Conservation (phyloP, 2,329 filamentous ascomycete genomes). For the Nemania bipapillata region DNA sequence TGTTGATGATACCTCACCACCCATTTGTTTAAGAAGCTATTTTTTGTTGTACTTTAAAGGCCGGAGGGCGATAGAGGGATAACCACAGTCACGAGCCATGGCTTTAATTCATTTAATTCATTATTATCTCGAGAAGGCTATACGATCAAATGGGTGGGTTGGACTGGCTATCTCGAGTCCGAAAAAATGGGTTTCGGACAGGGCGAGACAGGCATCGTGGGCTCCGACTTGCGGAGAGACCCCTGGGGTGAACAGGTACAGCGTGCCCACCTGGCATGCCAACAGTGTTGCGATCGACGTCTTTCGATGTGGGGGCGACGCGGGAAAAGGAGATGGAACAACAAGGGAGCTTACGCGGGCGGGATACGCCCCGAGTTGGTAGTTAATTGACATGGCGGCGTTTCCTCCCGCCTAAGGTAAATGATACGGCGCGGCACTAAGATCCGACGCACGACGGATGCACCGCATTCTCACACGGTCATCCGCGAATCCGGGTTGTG, state of each 20-base stretch:
- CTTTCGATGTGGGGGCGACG: background rate
- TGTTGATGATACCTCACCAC: constrained; percentile 26
- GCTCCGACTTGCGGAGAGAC: constrained; percentile 24
- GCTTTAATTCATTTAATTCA: constrained; percentile 23
- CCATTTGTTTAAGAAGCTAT: constrained; percentile 5
- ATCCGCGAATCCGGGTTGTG: background rate
- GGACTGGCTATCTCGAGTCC: background rate
- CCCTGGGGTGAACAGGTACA: constrained; percentile 2
- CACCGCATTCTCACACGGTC: background rate
- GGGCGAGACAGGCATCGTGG: background rate
- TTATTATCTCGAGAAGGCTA: background rate
- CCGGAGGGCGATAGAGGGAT: background rate
- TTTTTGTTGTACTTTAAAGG: background rate
- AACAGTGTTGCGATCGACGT: constrained; percentile 14
- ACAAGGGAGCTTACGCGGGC: constrained; percentile 13
- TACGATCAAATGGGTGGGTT: background rate
- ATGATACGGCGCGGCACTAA: constrained; percentile 12
- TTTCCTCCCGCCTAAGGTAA: constrained; percentile 6
- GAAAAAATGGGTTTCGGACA: background rate
- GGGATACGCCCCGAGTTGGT: constrained; percentile 21
- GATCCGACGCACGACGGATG: constrained; percentile 1
- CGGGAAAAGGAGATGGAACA: constrained; percentile 2
- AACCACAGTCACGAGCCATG: constrained; percentile 11
- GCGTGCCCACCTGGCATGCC: background rate
- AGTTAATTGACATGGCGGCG: constrained; percentile 3